Evolutionary conservation across 768 basidiomycete species (phyloP).

Genomic region (Leccinellum rugosiceps): DNA sequence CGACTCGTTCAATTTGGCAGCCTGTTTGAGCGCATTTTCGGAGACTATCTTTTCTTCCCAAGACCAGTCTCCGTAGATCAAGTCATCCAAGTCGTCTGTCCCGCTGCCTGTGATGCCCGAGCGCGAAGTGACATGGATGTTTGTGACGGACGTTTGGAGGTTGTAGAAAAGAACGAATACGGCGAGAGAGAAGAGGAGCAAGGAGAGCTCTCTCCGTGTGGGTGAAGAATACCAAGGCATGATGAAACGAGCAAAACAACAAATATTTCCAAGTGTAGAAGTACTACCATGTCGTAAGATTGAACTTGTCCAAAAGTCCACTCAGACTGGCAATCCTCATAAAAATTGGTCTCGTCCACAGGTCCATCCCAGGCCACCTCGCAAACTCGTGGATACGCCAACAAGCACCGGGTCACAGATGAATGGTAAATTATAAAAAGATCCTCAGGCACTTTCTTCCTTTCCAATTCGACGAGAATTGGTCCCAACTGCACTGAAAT

Average conservation of each 20-base stretch:
- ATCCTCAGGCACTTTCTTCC: slow-evolving; percentile 92
- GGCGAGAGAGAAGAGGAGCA: slow-evolving; percentile 62
- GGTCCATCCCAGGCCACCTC: no score
- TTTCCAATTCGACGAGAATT: slow-evolving; percentile 87
- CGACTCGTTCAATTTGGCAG: slow-evolving; percentile 21
- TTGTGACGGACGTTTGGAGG: slow-evolving; percentile 59
- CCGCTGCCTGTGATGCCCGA: slow-evolving; percentile 27
- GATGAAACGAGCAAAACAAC: neutral
- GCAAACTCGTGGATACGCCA: slow-evolving; percentile 90
- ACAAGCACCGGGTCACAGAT: slow-evolving; percentile 93
- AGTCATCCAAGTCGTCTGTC: slow-evolving; percentile 51
- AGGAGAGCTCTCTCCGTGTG: slow-evolving; percentile 67
- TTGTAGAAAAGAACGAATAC: slow-evolving; percentile 74
- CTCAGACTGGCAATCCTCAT: no score
- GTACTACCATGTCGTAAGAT: no score
- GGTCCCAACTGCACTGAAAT: slow-evolving; percentile 88
- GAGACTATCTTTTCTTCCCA: slow-evolving; percentile 63
- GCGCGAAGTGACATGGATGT: slow-evolving; percentile 12
- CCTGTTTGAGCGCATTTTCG: slow-evolving; percentile 49
- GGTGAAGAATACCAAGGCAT: slow-evolving; percentile 69
- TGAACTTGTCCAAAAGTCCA: no score
- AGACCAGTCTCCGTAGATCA: slow-evolving; percentile 68
- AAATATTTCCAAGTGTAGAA: no score
- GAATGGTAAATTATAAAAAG: slow-evolving; percentile 95
- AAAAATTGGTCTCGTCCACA: slow-evolving; percentile 76